phyloP scores from a whole-genome alignment of 2,329 filamentous ascomycete genomes.

The Metarhizium guizhouense region DNA sequence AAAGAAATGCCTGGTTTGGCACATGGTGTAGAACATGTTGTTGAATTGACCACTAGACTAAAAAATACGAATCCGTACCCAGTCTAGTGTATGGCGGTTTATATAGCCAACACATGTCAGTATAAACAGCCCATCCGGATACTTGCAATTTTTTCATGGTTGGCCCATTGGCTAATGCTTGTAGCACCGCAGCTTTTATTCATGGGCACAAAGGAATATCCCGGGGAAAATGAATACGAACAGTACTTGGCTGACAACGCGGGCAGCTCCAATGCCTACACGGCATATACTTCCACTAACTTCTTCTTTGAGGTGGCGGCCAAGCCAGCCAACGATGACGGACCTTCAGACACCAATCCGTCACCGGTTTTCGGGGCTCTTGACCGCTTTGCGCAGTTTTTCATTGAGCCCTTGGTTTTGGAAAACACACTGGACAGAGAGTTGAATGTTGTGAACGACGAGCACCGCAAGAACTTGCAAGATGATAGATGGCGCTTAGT shows the following conservation, averaged over 20 bases:
- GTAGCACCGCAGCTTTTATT: constrained; percentile 59
- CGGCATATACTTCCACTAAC: constrained; percentile 86
- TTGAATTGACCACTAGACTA: too few relatives aligned
- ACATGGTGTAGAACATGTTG: constrained; percentile 90
- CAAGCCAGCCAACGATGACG: constrained; percentile 55
- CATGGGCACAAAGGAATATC: constrained; percentile 98
- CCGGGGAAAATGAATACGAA: constrained; percentile 90
- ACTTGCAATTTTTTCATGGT: constrained; percentile 2
- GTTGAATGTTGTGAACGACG: constrained; percentile 81
- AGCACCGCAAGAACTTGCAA: constrained; percentile 96
- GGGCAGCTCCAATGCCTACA: constrained; percentile 91
- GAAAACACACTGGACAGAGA: constrained; percentile 79
- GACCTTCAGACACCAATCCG: constrained; percentile 45
- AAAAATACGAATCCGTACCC: too few relatives aligned
- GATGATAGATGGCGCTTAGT: constrained; percentile 81
- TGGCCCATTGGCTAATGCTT: constrained; percentile 7
- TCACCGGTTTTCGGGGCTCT: constrained; percentile 68
- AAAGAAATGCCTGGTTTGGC: constrained; percentile 90
- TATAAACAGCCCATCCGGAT: constrained; percentile 6
- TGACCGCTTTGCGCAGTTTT: constrained; percentile 91
- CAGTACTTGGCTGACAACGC: constrained; percentile 86
- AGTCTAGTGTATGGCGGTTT: too few relatives aligned
- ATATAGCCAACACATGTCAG: too few relatives aligned
- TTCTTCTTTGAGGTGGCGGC: constrained; percentile 96
- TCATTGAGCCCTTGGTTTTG: constrained; percentile 79